Conservation (phyloP, 148 eudicot genomes). For the Tetragonia tetragonoides region DNA sequence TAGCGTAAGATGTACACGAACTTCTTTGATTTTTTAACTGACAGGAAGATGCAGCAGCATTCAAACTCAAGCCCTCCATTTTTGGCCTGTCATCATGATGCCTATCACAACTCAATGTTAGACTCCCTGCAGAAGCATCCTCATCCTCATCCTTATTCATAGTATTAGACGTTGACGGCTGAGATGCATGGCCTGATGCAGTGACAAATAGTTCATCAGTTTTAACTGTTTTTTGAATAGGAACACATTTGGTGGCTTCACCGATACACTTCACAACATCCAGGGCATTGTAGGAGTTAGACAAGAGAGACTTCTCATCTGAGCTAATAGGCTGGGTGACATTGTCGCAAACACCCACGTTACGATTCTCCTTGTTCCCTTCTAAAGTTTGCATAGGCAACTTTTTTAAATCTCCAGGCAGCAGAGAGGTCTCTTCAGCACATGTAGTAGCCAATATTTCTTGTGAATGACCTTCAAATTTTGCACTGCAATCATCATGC, state of each 20-base stretch:
- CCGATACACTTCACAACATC: constrained; percentile 8
- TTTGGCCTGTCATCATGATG: background rate
- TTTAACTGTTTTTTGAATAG: background rate
- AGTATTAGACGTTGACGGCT: background rate
- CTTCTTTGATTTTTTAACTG: constrained; percentile 4
- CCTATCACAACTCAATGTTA: background rate
- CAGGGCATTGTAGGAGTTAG: constrained; percentile 13
- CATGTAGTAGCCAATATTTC: constrained; percentile 10
- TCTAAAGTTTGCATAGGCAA: constrained; percentile 3
- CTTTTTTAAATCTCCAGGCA: constrained; percentile 2
- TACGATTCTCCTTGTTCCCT: constrained; percentile 1
- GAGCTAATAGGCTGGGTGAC: background rate
- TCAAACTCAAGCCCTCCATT: background rate
- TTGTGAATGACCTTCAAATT: constrained; percentile 10
- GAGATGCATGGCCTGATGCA: constrained; percentile 7
- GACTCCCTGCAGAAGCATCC: constrained; percentile 12
- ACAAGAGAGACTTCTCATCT: constrained; percentile 8
- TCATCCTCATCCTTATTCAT: constrained; percentile 8
- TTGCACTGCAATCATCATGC: background rate
- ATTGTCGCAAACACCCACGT: background rate
- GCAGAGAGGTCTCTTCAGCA: constrained; percentile 5
- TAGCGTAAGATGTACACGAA: constrained; percentile 1
- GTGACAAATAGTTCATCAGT: background rate
- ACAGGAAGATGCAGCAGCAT: background rate
- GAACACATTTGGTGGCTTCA: constrained; percentile 19